These are phyloP conservation scores for Colletotrichum sp. DNA, from an alignment of 2,329 filamentous ascomycete genomes.

Conservation along the genomic window DNA sequence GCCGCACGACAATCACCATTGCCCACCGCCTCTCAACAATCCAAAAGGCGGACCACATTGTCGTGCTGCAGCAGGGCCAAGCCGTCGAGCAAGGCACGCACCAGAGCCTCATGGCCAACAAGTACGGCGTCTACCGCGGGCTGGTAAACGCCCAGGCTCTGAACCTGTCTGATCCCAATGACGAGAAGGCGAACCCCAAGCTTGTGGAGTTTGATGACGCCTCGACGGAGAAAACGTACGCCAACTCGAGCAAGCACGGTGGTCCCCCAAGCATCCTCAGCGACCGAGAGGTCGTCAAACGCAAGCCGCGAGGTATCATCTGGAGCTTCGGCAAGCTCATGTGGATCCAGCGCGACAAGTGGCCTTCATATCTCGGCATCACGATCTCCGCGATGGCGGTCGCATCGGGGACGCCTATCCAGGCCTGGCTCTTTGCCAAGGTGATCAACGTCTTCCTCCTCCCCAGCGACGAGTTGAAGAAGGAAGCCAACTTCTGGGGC, in stretches of 20 bases:
- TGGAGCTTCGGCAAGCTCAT: conserved; percentile 24
- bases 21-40: conserved; percentile 30
- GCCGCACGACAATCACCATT: conserved; percentile 27
- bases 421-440: conserved; percentile 34
- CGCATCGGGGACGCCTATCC: conserved; percentile 29
- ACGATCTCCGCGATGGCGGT: conserved; percentile 28
- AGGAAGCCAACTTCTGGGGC: conserved; percentile 29
- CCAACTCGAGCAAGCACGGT: background rate
- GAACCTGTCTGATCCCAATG: background rate
- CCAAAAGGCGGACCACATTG: conserved; percentile 36
- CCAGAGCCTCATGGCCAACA: conserved; percentile 20
- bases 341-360: conserved; percentile 24
- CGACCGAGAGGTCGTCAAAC: background rate
- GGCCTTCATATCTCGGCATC: conserved; percentile 28
- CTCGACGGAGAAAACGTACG: background rate
- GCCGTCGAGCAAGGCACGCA: conserved; percentile 43
- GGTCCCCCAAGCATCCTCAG: background rate
- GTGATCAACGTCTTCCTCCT: conserved; percentile 29
- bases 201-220: background rate
- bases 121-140: conserved; percentile 24
- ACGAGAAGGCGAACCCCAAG: background rate
- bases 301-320: conserved; percentile 3
- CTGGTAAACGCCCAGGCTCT: conserved; percentile 28
- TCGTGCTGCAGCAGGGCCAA: conserved; percentile 48
- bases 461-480: conserved; percentile 13